Percentiles rank a stretch among this genome's conserved stretches.
Conservation (phyloP, 2,329 filamentous ascomycete genomes). For the Colletotrichum liaoningense region DNA sequence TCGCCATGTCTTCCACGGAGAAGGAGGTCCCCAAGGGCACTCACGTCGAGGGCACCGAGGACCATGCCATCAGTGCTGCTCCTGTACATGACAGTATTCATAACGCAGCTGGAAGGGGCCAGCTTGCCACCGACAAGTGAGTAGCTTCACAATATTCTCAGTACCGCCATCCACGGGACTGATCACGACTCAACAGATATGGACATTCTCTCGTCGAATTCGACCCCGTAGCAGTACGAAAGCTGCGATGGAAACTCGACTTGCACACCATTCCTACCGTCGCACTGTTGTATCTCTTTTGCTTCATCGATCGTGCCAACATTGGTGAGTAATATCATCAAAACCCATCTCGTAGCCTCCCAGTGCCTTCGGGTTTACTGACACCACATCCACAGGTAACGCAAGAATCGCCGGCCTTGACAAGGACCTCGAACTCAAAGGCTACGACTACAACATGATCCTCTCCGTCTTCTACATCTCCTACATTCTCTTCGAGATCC, state of each 20-base stretch:
- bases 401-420: constrained; percentile 74
- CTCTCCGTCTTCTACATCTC: constrained; percentile 78
- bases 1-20: constrained; percentile 25
- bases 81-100: constrained; percentile 31
- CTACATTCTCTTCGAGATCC: constrained; percentile 80
- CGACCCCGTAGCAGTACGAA: constrained; percentile 67
- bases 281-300: constrained; percentile 75
- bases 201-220: constrained; percentile 63
- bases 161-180: neutral
- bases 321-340: constrained; percentile 63
- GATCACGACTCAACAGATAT: constrained; percentile 48
- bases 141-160: neutral
- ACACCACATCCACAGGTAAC: constrained; percentile 63
- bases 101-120: constrained; percentile 54
- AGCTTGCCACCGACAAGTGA: constrained; percentile 59
- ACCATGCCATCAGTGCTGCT: constrained; percentile 26
- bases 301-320: constrained; percentile 81
- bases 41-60: constrained; percentile 27
- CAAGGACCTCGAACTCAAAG: constrained; percentile 66
- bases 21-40: constrained; percentile 16
- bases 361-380: neutral
- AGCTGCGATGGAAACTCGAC: constrained; percentile 73
- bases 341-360: too few species aligned
- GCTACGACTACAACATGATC: constrained; percentile 76
- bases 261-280: constrained; percentile 74